Evolutionary conservation across 1,284 basidiomycete genomes (phyloP).

Genomic region (Schizopora paradoxa): DNA sequence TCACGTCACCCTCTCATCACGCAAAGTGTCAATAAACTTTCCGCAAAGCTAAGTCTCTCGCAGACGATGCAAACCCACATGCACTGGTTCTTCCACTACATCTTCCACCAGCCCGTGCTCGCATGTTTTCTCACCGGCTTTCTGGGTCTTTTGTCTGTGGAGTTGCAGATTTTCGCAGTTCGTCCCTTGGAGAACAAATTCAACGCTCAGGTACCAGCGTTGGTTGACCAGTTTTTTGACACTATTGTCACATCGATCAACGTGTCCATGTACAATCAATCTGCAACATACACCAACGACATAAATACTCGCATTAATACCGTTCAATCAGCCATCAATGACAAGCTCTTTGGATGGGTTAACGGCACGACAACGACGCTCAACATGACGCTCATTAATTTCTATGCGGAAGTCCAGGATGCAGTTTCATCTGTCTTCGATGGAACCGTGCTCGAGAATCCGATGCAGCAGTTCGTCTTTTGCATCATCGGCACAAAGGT

Average conservation of each 20-base stretch:
- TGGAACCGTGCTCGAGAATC: constrained; percentile 73
- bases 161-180: constrained; percentile 79
- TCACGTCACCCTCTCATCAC: constrained; percentile 67
- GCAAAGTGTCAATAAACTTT: constrained; percentile 52
- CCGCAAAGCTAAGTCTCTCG: constrained; percentile 44
- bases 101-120: constrained; percentile 86
- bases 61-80: constrained; percentile 59
- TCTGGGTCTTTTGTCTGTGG: constrained; percentile 81
- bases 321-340: constrained; percentile 75
- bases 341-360: constrained; percentile 90
- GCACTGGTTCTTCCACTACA: constrained; percentile 82
- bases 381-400: constrained; percentile 72
- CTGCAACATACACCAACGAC: constrained; percentile 64
- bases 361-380: constrained; percentile 86
- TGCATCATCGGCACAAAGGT: constrained; percentile 92
- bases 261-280: constrained; percentile 74
- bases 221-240: constrained; percentile 61
- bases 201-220: constrained; percentile 50
- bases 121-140: constrained; percentile 87
- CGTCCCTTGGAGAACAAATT: constrained; percentile 65
- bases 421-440: constrained; percentile 72
- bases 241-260: constrained; percentile 78
- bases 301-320: constrained; percentile 68
- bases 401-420: constrained; percentile 71
- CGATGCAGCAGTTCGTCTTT: constrained; percentile 81